Evolutionary conservation across 495 filamentous ascomycete species (phyloP).

Genomic region (Jackrogersella minutella): DNA sequence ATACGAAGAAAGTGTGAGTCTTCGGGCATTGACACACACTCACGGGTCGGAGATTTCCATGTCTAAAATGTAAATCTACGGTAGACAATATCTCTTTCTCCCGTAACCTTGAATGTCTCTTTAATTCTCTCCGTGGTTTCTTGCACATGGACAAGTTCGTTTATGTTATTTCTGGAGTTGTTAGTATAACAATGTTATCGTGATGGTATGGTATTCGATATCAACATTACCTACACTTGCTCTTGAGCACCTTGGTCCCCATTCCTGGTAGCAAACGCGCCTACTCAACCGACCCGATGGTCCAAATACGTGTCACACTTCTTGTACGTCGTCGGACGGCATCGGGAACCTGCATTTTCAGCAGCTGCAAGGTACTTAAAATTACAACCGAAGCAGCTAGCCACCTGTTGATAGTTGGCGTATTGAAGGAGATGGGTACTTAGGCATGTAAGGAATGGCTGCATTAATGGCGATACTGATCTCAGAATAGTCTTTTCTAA

Average conservation of each 20-base stretch:
- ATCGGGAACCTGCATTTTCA: constrained; percentile 36
- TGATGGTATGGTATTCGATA: too few relatives aligned
- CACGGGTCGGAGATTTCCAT: constrained; percentile 33
- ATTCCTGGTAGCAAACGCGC: neutral
- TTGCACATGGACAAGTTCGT: too few relatives aligned
- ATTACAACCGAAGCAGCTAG: constrained; percentile 26
- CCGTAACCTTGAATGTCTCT: constrained; percentile 1
- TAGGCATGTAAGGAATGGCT: neutral
- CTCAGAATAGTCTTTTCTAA: neutral
- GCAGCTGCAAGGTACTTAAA: constrained; percentile 36
- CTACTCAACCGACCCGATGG: neutral
- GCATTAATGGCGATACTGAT: constrained; percentile 2
- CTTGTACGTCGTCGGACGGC: constrained; percentile 31
- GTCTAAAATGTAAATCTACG: constrained; percentile 26
- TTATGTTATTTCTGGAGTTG: too few relatives aligned
- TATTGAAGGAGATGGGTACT: neutral
- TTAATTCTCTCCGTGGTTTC: too few relatives aligned
- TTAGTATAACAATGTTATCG: too few relatives aligned
- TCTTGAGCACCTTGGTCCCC: neutral
- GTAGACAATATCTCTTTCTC: constrained; percentile 31
- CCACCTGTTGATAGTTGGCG: neutral
- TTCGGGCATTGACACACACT: constrained; percentile 10
- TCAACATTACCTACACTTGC: too few relatives aligned
- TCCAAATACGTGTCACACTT: constrained; percentile 9
- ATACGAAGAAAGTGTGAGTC: neutral